Evolutionary conservation across 2,329 filamentous ascomycete genomes (phyloP).

Genomic region (Lecanosticta acicola): DNA sequence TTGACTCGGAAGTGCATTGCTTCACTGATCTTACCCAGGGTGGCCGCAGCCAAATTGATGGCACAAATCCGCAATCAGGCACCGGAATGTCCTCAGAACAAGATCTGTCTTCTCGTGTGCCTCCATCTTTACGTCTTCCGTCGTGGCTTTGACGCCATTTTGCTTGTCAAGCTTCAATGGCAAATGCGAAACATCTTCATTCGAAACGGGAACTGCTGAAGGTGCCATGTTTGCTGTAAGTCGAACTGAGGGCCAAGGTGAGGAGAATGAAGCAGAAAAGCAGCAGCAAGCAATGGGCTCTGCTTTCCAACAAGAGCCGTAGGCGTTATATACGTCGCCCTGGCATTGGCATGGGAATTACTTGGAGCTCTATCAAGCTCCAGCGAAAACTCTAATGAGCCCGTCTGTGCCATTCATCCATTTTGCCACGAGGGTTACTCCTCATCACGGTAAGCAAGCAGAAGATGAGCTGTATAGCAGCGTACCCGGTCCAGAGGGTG

Average conservation of each 20-base stretch:
- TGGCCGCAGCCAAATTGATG: conserved; percentile 66
- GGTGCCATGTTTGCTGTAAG: conserved; percentile 23
- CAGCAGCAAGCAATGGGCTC: too few relatives aligned
- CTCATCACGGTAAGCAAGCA: conserved; percentile 4
- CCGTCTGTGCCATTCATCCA: too few relatives aligned
- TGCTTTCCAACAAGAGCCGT: too few relatives aligned
- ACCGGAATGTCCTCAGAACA: conserved; percentile 56
- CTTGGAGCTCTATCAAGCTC: too few relatives aligned
- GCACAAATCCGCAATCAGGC: conserved; percentile 62
- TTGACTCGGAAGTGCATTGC: not conserved
- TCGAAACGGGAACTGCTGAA: conserved; percentile 18
- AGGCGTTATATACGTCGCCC: too few relatives aligned
- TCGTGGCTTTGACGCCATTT: conserved; percentile 13
- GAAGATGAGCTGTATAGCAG: not conserved
- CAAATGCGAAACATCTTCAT: conserved; percentile 24
- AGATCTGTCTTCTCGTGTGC: conserved; percentile 36
- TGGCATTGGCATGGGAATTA: too few relatives aligned
- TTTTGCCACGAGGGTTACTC: too few relatives aligned
- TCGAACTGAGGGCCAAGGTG: too few relatives aligned
- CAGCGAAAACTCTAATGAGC: too few relatives aligned
- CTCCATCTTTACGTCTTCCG: conserved; percentile 26
- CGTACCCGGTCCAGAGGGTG: conserved; percentile 5
- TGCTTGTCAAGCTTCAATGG: conserved; percentile 24
- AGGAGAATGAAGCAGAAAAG: too few relatives aligned
- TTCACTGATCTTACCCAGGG: conserved; percentile 48